phyloP scores from a whole-genome alignment of 148 eudicot genomes.

The Persicaria tinctoria region DNA sequence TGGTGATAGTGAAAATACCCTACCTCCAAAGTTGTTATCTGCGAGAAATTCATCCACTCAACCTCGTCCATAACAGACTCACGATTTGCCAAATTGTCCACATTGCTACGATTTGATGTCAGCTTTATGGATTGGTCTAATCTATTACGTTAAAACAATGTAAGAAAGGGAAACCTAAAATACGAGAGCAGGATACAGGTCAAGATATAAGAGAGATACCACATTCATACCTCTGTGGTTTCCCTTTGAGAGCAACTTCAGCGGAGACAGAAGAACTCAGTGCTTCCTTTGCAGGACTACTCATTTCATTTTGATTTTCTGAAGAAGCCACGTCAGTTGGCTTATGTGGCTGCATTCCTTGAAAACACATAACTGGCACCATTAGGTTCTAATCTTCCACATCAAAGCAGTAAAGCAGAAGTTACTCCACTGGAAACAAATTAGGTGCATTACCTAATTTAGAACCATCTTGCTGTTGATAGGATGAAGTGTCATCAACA shows the following conservation, averaged over 20 bases:
- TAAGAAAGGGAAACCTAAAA: conserved; percentile 15
- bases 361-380: conserved; percentile 26
- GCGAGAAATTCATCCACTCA: conserved; percentile 33
- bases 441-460: conserved; percentile 36
- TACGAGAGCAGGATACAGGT: conserved; percentile 6
- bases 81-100: conserved; percentile 21
- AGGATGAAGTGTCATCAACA: conserved; percentile 18
- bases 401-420: conserved; percentile 10
- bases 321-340: conserved; percentile 26
- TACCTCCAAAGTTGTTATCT: conserved; percentile 45
- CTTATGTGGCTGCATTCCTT: conserved; percentile 61
- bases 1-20: conserved; percentile 5
- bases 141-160: conserved; percentile 39
- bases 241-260: conserved; percentile 53
- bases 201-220: conserved; percentile 3
- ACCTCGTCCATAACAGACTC: conserved; percentile 30
- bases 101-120: conserved; percentile 24
- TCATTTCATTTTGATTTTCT: conserved; percentile 18
- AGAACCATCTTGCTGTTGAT: conserved; percentile 21
- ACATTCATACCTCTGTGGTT: conserved; percentile 56
- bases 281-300: conserved; percentile 17
- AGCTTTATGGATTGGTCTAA: conserved; percentile 51
- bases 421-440: conserved; percentile 11
- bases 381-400: conserved; percentile 17
- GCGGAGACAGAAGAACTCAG: conserved; percentile 19